Conservation (phyloP, 2,329 filamentous ascomycete genomes). For the Epicoccum sorghinum region DNA sequence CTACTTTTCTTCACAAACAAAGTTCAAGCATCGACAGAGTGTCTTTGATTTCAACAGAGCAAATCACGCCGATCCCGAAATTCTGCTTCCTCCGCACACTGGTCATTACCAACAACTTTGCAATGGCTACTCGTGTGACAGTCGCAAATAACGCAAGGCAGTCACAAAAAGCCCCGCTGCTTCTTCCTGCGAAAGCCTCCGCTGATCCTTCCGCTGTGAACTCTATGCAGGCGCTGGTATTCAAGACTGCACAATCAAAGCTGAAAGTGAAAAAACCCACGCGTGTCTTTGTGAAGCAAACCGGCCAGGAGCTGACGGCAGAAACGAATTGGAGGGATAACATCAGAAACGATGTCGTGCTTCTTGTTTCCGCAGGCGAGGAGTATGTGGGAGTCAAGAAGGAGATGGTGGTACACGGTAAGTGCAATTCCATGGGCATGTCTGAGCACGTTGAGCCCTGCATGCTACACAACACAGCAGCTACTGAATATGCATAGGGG, state of each 20-base stretch:
- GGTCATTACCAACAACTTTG: no score
- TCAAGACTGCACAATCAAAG: slow-evolving; percentile 40
- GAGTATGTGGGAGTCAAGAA: slow-evolving; percentile 40
- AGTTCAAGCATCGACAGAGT: no score
- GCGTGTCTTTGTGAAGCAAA: slow-evolving; percentile 34
- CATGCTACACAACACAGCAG: slow-evolving; percentile 5
- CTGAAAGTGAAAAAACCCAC: slow-evolving; percentile 38
- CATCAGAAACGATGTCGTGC: slow-evolving; percentile 32
- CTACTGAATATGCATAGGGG: slow-evolving; percentile 8
- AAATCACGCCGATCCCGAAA: background rate
- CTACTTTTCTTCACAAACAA: background rate
- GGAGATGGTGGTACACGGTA: slow-evolving; percentile 23
- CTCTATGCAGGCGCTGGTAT: slow-evolving; percentile 32
- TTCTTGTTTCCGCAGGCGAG: slow-evolving; percentile 42
- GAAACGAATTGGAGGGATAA: slow-evolving; percentile 36
- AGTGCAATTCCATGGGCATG: slow-evolving; percentile 26
- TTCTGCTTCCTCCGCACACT: background rate
- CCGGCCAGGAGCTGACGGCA: slow-evolving; percentile 34
- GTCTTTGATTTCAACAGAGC: no score
- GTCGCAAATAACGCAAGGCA: slow-evolving; percentile 41
- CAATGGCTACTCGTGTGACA: slow-evolving; percentile 35
- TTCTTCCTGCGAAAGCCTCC: slow-evolving; percentile 29
- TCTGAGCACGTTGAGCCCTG: slow-evolving; percentile 28
- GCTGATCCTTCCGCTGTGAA: slow-evolving; percentile 20
- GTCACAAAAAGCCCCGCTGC: slow-evolving; percentile 34